Base-by-base conservation (phyloP, 2,329 filamentous ascomycete genomes). In the Keithomyces neogunnii region DNA sequence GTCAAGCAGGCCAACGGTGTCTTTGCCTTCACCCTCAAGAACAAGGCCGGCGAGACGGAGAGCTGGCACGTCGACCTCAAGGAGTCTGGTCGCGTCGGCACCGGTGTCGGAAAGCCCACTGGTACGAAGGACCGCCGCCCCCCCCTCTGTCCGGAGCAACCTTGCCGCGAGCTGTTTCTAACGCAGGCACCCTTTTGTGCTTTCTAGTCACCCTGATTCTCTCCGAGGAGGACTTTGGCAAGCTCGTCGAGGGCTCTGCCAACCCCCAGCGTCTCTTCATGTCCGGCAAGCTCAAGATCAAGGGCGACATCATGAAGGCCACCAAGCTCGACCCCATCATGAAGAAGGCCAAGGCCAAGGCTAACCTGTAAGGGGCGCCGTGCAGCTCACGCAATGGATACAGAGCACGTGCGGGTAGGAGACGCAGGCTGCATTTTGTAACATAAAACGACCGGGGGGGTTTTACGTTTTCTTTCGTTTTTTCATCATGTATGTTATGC, bases 281-380 rank as follows among this genome's bases (percentile, higher is more conserved):
- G 92, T 82, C 82, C n/a, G 93, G 93, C 63, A 96, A 96, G 80
- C 78, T 99, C 66, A 99, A 97, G 87, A 82, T 97, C 68, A 95
- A 90, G 82, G 93, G 93, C 57, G 90, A 97, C 69, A 84, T 97
- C 55, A 97, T 97, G 92, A 96, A 96, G 82, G 88, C 93, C 38
- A 96, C 91, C 54, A 96, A 95, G 84, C 82, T 96, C 72, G 90
- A 96, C 73, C 88, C 89, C 40, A 86, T 97, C 63, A 74, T 96
- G 58, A 90, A 89, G 79, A 93, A 90, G 78, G 87, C 88, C 38
- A 86, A 89, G 75, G 77, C 74, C 63, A 88, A 89, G 78, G 81
- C 88, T 60, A 95, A 95, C 81, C 74, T 95, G 73, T 91, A 83
- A 75, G 63, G 46, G 5, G n/a, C 5, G 19, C 3, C 9, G 33